Base-by-base conservation (phyloP, 768 basidiomycete species). In the Amanita exitialis region DNA sequence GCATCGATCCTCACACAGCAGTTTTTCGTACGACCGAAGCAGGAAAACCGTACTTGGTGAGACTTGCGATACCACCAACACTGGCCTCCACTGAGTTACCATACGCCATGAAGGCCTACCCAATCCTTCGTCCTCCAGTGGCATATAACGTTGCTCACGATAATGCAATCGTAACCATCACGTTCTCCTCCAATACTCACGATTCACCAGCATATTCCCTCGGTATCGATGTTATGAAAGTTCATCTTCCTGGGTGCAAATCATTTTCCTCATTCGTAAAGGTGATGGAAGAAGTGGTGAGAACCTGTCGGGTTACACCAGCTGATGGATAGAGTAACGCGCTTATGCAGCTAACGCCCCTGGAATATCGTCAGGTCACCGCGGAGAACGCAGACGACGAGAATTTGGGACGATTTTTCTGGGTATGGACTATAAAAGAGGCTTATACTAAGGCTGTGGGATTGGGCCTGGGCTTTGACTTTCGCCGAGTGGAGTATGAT, bases 391-490 rank as follows among this genome's bases (percentile, higher is more conserved):
- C 77, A 23, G 63, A 74, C 52, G 61, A 66, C 6, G 79, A 83
- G 54, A 76, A 73, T 2, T 65, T 86, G n/a, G 68, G 70, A 39
- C 68, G 70, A 13, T 86, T 92, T 63, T 89, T 85, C 60, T 83
- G 83, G 74, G 78, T 90, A 56, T 93, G 90, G 90, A 91, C 91
- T 6, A 66, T 89, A 62, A 94, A 94, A 66, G 90, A 94, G 63
- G 90, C 91, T 3, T 92, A 91, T 63, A 90, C 87, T 5, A 94
- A 93, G 66, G 87, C 89, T 2, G 73, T 92, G 30, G 91, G 91
- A 0, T 61, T 85, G 30, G 90, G 90, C 0, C 75, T 93, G 12
- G 83, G 88, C 1, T 90, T 90, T 60, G 85, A 91, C 57, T 86
- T 91, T 65, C 71, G 70, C 20, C 77, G 88, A 18, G 77, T 92